Conservation (phyloP, 192 early-diverging fungal species). For the Entomortierella lignicola region DNA sequence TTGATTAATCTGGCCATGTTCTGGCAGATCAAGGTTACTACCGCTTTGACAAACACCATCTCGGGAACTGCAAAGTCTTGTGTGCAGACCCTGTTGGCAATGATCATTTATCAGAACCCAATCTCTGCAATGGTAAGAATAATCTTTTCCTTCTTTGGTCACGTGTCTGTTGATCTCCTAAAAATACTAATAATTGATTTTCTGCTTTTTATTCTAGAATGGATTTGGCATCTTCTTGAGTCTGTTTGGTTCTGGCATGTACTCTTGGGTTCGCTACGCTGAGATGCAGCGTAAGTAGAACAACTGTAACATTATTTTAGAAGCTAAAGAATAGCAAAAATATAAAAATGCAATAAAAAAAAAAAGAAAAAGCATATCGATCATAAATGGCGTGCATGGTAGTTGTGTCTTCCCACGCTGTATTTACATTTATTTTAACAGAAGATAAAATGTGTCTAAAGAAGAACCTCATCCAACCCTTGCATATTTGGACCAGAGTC, state of each 20-base stretch:
- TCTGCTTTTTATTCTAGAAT: slow-evolving; percentile 50
- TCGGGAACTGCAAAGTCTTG: slow-evolving; percentile 77
- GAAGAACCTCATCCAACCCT: slow-evolving; percentile 12
- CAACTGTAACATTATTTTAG: too few species aligned
- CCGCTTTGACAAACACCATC: slow-evolving; percentile 75
- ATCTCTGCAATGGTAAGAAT: slow-evolving; percentile 67
- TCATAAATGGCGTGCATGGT: background rate
- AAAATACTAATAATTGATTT: too few species aligned
- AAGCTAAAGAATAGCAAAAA: background rate
- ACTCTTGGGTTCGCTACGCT: slow-evolving; percentile 67
- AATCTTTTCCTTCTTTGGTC: slow-evolving; percentile 8
- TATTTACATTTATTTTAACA: background rate
- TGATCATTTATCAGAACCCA: slow-evolving; percentile 70
- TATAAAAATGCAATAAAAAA: background rate
- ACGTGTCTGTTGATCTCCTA: background rate
- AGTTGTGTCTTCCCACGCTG: too few species aligned
- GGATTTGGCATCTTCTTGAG: slow-evolving; percentile 67
- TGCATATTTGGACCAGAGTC: slow-evolving; percentile 40
- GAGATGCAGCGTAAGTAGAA: slow-evolving; percentile 63
- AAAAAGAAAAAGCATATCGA: too few species aligned
- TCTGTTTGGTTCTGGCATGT: slow-evolving; percentile 68
- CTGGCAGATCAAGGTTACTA: slow-evolving; percentile 76
- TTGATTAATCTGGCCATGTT: slow-evolving; percentile 78
- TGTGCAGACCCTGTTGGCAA: slow-evolving; percentile 72
- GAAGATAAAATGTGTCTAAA: background rate